A percentile compares a stretch with the other conserved stretches of the same genome.
phyloP scores from a whole-genome alignment of 2,329 filamentous ascomycete species.

The Gnomoniopsis sp. region DNA sequence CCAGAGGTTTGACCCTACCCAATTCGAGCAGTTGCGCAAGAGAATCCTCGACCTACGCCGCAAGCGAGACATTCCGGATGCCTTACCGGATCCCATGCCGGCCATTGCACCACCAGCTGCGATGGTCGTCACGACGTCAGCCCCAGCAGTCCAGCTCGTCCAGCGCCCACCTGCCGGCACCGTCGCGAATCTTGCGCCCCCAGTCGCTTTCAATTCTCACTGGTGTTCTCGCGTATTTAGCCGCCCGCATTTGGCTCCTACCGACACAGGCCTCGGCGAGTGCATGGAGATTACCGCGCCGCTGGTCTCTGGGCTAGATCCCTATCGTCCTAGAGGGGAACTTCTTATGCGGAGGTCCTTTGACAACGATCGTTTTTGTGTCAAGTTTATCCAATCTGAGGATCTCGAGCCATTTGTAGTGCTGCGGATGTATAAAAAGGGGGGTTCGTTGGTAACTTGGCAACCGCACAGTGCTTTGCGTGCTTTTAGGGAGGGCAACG shows the following conservation, averaged over 20 bases:
- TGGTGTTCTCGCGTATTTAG: slow-evolving; percentile 63
- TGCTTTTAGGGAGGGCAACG: slow-evolving; percentile 45
- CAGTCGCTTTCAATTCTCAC: slow-evolving; percentile 24
- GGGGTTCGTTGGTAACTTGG: slow-evolving; percentile 43
- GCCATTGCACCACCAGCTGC: too few relatives aligned
- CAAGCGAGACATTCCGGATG: slow-evolving; percentile 41
- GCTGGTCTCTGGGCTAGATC: slow-evolving; percentile 39
- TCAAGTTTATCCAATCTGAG: slow-evolving; percentile 49
- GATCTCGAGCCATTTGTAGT: slow-evolving; percentile 44
- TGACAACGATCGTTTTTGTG: slow-evolving; percentile 51
- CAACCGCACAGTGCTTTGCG: slow-evolving; percentile 53
- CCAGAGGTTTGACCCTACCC: slow-evolving; percentile 50
- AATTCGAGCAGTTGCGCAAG: slow-evolving; percentile 45
- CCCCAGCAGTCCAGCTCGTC: neutral
- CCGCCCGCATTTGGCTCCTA: slow-evolving; percentile 46
- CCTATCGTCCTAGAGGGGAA: slow-evolving; percentile 43
- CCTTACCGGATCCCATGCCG: slow-evolving; percentile 4
- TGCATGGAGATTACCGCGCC: slow-evolving; percentile 27
- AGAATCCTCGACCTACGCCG: slow-evolving; percentile 51
- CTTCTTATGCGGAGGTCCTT: slow-evolving; percentile 58
- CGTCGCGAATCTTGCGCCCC: slow-evolving; percentile 21
- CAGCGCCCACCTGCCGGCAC: neutral
- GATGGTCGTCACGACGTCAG: neutral
- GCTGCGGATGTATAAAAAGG: slow-evolving; percentile 39
- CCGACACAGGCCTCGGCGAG: slow-evolving; percentile 6